Base-by-base conservation (phyloP, 2,329 filamentous ascomycete genomes). In the Colletotrichum euphorbiae region DNA sequence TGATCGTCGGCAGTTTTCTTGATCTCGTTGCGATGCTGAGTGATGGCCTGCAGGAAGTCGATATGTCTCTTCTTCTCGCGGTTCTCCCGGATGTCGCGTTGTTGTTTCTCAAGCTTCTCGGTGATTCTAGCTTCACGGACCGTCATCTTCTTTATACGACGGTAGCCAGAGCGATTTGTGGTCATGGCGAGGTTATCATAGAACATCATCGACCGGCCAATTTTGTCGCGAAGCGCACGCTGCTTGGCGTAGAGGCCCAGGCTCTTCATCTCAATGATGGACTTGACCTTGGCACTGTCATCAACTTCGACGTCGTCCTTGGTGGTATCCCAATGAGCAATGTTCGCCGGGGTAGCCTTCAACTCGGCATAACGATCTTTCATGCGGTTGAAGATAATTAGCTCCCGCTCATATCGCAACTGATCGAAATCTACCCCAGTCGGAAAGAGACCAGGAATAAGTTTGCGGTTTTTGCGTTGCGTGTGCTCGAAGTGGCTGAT, bases 51-150 rank as follows among this genome's bases (percentile, higher is more conserved):
- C 67, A 99, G 86, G 80, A 97, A 97, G 78, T 98, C 95, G 69
- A 87, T 89, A 76, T 98, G 95, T 82, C 97, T 97, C 89, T 97
- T 96, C 89, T 97, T 97, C 82, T 99, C 96, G 71, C 97, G 93
- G 72, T 92, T 93, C 82, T 98, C 95, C 67, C 96, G 92, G 46
- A 94, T 95, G 79, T 98, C 95, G 65, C 96, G 93, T 78, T 99
- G 96, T 79, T 99, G 94, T 83, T 98, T 98, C 87, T 99, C 96
- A 2, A 99, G 89, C 81, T 98, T 99, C 87, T 99, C 96, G 0
- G 96, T 99, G 72, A 99, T 97, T 65, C 95, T 91, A 64, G 96
- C 96, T 81, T 99, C 96, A 40, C 95, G 91, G 56, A 98, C 87
- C 56, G 92, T 97, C 80, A 98, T 95, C 83, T 98, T 98, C 90